phyloP scores from a whole-genome alignment of 768 basidiomycete genomes.

The Podaxis pistillaris region DNA sequence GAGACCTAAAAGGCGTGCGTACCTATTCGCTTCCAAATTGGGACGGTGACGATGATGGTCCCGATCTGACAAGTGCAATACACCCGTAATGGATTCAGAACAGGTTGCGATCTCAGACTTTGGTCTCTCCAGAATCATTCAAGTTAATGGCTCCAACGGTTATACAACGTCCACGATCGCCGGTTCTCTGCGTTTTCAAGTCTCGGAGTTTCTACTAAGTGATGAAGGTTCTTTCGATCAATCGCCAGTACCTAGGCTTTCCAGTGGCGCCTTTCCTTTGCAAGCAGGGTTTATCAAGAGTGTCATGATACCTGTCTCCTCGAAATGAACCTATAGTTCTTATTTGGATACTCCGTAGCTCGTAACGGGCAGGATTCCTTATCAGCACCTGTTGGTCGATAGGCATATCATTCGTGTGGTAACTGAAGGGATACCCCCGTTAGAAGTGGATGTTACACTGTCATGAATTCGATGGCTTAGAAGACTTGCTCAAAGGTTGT shows the following conservation, averaged over 20 bases:
- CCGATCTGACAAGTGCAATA: constrained; percentile 27
- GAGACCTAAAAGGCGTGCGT: constrained; percentile 42
- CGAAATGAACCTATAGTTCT: not conserved
- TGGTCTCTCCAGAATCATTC: constrained; percentile 30
- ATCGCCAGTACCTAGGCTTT: constrained; percentile 16
- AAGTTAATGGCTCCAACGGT: constrained; percentile 24
- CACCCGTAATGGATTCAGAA: constrained; percentile 35
- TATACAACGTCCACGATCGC: constrained; percentile 21
- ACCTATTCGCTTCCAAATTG: not conserved
- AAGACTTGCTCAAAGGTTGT: constrained; percentile 17
- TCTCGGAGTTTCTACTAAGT: constrained; percentile 27
- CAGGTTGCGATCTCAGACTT: constrained; percentile 30
- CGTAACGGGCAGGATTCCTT: constrained; percentile 26
- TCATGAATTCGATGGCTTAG: not conserved
- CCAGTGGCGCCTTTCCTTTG: constrained; percentile 32
- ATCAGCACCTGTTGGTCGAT: constrained; percentile 24
- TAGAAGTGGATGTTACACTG: not conserved
- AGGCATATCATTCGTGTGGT: constrained; percentile 26
- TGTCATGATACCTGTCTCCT: not conserved
- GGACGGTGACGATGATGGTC: not conserved
- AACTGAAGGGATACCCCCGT: not conserved
- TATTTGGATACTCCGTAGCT: constrained; percentile 16
- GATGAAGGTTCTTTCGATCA: constrained; percentile 7
- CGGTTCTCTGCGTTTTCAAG: constrained; percentile 29
- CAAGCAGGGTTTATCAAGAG: constrained; percentile 31